Percentiles rank a stretch among this genome's conserved stretches.
Evolutionary conservation across 2,329 filamentous ascomycete species (phyloP).

Genomic region (Neophaeococcomyces aloes): DNA sequence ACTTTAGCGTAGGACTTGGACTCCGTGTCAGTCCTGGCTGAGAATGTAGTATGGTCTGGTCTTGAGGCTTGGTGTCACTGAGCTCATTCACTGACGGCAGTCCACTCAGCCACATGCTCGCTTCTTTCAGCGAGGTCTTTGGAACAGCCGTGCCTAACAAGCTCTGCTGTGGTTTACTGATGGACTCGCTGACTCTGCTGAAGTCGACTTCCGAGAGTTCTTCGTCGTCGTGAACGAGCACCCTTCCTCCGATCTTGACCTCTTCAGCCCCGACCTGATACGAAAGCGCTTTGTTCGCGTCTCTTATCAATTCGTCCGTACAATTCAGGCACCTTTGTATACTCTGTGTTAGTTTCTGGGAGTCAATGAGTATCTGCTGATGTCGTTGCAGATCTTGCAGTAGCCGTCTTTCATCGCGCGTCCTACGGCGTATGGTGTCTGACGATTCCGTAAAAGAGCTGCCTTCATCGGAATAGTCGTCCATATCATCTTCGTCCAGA

Average conservation of each 20-base stretch:
- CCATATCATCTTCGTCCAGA: conserved; percentile 14
- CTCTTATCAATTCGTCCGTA: conserved; percentile 82
- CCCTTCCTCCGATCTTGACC: conserved; percentile 67
- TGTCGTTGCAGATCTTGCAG: conserved; percentile 78
- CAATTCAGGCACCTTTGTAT: conserved; percentile 79
- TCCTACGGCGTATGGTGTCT: conserved; percentile 38
- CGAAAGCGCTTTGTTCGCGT: conserved; percentile 75
- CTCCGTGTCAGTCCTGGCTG: no score
- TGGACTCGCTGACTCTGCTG: not conserved
- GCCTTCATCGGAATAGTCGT: conserved; percentile 27
- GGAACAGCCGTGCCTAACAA: conserved; percentile 17
- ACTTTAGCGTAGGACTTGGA: no score
- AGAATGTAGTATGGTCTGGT: no score
- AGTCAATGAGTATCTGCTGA: conserved; percentile 76
- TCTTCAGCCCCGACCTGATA: conserved; percentile 73
- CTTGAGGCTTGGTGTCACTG: no score
- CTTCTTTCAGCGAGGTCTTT: conserved; percentile 13
- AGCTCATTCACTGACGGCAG: no score
- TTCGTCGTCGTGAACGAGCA: conserved; percentile 59
- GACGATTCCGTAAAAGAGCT: conserved; percentile 14
- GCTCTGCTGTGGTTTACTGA: conserved; percentile 12
- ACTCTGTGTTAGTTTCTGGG: conserved; percentile 90
- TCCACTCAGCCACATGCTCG: conserved; percentile 9
- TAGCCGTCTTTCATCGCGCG: conserved; percentile 71
- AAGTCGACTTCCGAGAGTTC: conserved; percentile 11